phyloP scores from a whole-genome alignment of 1,284 basidiomycete genomes.

The Fomitopsis palustris region DNA sequence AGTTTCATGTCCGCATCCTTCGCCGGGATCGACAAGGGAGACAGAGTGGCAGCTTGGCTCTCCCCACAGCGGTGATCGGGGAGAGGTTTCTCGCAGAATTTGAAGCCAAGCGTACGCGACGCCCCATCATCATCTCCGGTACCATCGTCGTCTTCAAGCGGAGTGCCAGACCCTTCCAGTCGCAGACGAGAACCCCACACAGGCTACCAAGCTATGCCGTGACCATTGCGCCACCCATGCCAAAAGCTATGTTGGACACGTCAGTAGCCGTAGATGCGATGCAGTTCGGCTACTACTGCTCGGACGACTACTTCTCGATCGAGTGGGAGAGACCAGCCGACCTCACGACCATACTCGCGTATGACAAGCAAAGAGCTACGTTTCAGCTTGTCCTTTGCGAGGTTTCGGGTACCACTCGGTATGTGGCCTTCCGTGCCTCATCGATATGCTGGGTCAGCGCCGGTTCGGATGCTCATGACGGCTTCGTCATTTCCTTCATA shows the following conservation, averaged over 20 bases:
- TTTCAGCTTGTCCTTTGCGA: slow-evolving; percentile 36
- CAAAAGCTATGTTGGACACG: slow-evolving; percentile 23
- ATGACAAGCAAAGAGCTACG: slow-evolving; percentile 43
- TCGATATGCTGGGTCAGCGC: slow-evolving; percentile 38
- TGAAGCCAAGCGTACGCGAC: slow-evolving; percentile 23
- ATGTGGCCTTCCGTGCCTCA: slow-evolving; percentile 41
- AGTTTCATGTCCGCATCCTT: slow-evolving; percentile 43
- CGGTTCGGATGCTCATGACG: slow-evolving; percentile 21
- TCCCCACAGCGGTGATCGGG: slow-evolving; percentile 40
- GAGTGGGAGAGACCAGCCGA: slow-evolving; percentile 44
- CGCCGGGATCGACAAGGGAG: slow-evolving; percentile 23
- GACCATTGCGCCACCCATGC: slow-evolving; percentile 35
- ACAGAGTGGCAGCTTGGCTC: slow-evolving; percentile 41
- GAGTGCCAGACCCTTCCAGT: slow-evolving; percentile 32
- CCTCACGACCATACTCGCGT: slow-evolving; percentile 27
- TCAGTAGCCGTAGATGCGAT: slow-evolving; percentile 34
- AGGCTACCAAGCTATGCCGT: slow-evolving; percentile 40
- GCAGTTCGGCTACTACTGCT: slow-evolving; percentile 52
- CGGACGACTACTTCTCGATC: slow-evolving; percentile 50
- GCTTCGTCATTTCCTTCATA: slow-evolving; percentile 40
- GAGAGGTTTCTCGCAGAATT: slow-evolving; percentile 41
- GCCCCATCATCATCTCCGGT: slow-evolving; percentile 23
- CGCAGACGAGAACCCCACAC: slow-evolving; percentile 32
- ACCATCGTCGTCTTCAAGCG: slow-evolving; percentile 35
- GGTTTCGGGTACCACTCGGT: slow-evolving; percentile 18